These are phyloP conservation scores for Penicillium malachiteum DNA, from an alignment of 495 filamentous ascomycete species.

Conservation along the genomic window DNA sequence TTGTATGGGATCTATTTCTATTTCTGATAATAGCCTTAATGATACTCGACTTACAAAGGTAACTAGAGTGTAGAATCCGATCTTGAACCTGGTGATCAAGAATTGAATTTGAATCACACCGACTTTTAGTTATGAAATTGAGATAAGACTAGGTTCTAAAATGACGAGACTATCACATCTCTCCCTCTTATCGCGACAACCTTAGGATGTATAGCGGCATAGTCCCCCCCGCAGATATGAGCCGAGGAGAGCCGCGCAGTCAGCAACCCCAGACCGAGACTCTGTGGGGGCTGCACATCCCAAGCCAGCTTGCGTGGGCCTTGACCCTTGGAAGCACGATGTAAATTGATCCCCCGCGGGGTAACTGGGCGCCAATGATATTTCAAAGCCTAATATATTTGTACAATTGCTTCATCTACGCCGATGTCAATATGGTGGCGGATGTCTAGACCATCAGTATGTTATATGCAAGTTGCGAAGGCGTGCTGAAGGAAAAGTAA, in stretches of 20 bases:
- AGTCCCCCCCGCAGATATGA: conserved; percentile 14
- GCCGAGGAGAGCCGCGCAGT: conserved; percentile 16
- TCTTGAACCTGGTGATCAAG: neutral
- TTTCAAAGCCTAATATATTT: neutral
- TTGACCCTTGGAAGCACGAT: neutral
- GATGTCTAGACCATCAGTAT: too few relatives aligned
- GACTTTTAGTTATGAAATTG: neutral
- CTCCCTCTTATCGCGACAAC: conserved; percentile 3
- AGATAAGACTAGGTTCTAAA: conserved; percentile 7
- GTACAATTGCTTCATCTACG: neutral
- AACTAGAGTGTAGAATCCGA: neutral
- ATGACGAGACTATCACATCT: neutral
- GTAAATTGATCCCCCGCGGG: neutral
- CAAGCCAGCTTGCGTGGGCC: neutral
- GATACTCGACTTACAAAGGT: too few relatives aligned
- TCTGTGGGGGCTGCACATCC: neutral
- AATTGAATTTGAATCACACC: neutral
- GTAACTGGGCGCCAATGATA: neutral
- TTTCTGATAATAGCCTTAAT: too few relatives aligned
- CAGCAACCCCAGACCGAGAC: conserved; percentile 1
- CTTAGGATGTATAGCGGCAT: neutral
- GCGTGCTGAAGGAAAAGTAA: neutral
- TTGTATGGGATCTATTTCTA: neutral
- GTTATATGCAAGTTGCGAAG: too few relatives aligned
- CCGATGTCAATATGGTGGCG: too few relatives aligned